Conservation (phyloP, 2,329 filamentous ascomycete species). For the Alternaria arborescens region DNA sequence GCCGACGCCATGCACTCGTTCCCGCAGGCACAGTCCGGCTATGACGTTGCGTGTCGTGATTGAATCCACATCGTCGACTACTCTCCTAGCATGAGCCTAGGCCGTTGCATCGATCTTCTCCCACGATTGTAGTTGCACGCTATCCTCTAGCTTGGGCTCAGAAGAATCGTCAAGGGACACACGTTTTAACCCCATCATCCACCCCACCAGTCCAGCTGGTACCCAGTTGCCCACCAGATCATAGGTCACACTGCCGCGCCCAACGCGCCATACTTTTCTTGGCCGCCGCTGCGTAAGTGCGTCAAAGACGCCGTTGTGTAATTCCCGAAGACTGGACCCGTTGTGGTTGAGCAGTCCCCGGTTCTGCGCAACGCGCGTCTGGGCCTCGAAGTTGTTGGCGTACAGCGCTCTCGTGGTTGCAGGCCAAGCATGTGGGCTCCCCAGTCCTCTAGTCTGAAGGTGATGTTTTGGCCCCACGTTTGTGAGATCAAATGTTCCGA, state of each 20-base stretch:
- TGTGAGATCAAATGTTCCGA: slow-evolving; percentile 89
- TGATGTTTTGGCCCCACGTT: slow-evolving; percentile 61
- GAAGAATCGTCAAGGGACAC: slow-evolving; percentile 54
- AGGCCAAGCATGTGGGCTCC: slow-evolving; percentile 52
- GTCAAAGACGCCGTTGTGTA: slow-evolving; percentile 91
- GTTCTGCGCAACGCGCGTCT: slow-evolving; percentile 52
- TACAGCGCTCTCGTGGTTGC: slow-evolving; percentile 47
- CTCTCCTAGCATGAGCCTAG: slow-evolving; percentile 10
- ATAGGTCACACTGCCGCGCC: slow-evolving; percentile 84
- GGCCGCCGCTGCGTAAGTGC: slow-evolving; percentile 74
- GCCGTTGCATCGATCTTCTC: slow-evolving; percentile 53
- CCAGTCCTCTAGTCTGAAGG: slow-evolving; percentile 43
- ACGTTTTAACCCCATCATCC: slow-evolving; percentile 86
- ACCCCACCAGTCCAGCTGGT: slow-evolving; percentile 79
- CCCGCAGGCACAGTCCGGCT: slow-evolving; percentile 14
- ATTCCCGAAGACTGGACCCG: slow-evolving; percentile 76
- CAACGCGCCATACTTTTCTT: slow-evolving; percentile 75
- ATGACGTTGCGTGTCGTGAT: slow-evolving; percentile 13
- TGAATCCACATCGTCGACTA: slow-evolving; percentile 5
- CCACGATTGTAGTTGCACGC: slow-evolving; percentile 53
- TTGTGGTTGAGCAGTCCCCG: slow-evolving; percentile 64
- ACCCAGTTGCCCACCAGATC: slow-evolving; percentile 84
- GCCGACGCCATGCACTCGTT: background rate
- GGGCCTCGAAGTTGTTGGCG: slow-evolving; percentile 50
- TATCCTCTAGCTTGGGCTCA: slow-evolving; percentile 53